Evolutionary conservation across 2,329 filamentous ascomycete species (phyloP).

Genomic region (Aspergillus amoenus): DNA sequence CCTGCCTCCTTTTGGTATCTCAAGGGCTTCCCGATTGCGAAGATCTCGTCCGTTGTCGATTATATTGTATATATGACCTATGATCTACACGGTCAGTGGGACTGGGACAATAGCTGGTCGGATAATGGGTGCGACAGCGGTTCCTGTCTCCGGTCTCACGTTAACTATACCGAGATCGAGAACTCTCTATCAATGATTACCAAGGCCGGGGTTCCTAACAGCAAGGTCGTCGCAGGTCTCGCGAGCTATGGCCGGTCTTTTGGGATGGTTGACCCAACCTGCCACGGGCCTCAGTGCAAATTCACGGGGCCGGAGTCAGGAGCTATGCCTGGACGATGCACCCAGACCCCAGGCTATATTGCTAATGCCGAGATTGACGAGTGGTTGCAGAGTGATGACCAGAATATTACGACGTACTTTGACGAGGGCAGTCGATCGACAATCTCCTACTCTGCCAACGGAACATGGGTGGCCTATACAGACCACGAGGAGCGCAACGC

Average conservation of each 20-base stretch:
- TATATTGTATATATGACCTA: conserved; percentile 44
- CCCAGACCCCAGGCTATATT: too few relatives aligned
- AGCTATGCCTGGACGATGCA: too few relatives aligned
- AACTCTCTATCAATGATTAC: conserved; percentile 30
- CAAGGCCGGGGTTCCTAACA: neutral
- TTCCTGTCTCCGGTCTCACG: neutral
- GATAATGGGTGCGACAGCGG: neutral
- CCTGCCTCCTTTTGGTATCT: conserved; percentile 36
- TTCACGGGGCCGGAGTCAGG: too few relatives aligned
- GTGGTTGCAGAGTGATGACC: too few relatives aligned
- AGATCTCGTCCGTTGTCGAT: conserved; percentile 29
- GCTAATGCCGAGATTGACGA: too few relatives aligned
- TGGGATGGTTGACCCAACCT: neutral
- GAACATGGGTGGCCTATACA: too few relatives aligned
- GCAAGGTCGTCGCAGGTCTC: neutral
- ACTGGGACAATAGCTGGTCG: neutral
- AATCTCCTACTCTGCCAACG: too few relatives aligned
- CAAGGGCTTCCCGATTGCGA: conserved; percentile 28
- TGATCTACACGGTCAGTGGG: conserved; percentile 28
- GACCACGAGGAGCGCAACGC: too few relatives aligned
- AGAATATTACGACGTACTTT: too few relatives aligned
- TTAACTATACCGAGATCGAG: conserved; percentile 40
- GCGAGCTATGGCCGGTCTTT: conserved; percentile 2
- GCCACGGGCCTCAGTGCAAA: too few relatives aligned
- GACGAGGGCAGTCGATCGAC: too few relatives aligned